Conservation (phyloP, 768 basidiomycete genomes). For the Tricholoma sp. region DNA sequence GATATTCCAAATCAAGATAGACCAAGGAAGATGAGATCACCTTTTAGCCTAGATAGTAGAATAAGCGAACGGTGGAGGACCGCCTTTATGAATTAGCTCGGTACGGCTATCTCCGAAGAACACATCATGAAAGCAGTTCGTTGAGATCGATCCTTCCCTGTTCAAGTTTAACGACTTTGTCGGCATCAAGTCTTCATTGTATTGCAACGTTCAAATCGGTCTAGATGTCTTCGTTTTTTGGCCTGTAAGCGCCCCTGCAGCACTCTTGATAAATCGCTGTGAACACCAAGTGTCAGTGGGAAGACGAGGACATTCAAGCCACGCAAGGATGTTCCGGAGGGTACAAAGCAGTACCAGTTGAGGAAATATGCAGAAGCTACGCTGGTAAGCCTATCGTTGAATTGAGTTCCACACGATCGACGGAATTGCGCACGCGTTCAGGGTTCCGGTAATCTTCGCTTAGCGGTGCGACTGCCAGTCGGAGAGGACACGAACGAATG, state of each 20-base stretch:
- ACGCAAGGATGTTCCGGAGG: constrained; percentile 89
- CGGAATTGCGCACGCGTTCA: constrained; percentile 24
- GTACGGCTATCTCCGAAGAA: neutral
- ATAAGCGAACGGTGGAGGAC: too few species aligned
- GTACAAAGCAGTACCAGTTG: constrained; percentile 96
- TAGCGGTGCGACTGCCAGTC: constrained; percentile 91
- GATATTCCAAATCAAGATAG: too few species aligned
- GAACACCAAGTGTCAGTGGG: constrained; percentile 43
- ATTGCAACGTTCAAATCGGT: neutral
- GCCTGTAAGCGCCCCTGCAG: constrained; percentile 51
- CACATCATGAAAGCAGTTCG: too few species aligned
- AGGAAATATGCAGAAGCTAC: constrained; percentile 98
- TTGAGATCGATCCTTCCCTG: neutral
- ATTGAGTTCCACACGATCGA: neutral
- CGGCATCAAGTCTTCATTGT: neutral
- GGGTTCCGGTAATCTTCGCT: constrained; percentile 93
- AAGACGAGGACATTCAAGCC: constrained; percentile 97
- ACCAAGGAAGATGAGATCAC: too few species aligned
- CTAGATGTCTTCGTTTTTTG: constrained; percentile 83
- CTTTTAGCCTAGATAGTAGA: too few species aligned
- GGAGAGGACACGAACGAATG: constrained; percentile 98
- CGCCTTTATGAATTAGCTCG: too few species aligned
- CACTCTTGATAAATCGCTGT: constrained; percentile 4
- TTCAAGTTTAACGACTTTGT: neutral
- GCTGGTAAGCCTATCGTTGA: constrained; percentile 44